Evolutionary conservation across 2,329 filamentous ascomycete genomes (phyloP), one percentile per base, ranked within the genome.

Genomic region (Xylaria arbuscula): DNA sequence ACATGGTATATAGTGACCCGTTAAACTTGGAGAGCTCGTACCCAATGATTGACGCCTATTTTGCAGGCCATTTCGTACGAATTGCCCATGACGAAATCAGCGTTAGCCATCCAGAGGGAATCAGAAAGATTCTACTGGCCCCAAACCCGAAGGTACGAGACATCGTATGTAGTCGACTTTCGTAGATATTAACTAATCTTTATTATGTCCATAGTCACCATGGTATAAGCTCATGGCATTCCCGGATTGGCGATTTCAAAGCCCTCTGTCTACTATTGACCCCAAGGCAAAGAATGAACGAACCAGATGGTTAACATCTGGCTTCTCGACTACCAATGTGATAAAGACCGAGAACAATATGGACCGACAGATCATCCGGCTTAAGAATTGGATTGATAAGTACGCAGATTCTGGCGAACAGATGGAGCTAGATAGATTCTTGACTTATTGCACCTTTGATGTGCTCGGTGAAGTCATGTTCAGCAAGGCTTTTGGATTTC

Each of bases 1-100:
- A 67, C 77, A 82, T 72, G 80, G 81, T 80, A 75, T 36, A 69
- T 28, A 9, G 47, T 13, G 9, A 34, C 32, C 9, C 24, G 1
- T 19, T 1, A 6, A 1, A 17, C 2, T 32, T 10, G 13, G 5
- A 22, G 13, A 47, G n/a, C 5, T 62, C 6, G 4, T 15, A 42
- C 34, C 15, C 9, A 38, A 22, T 42, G 7, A 8, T 48, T 45
- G 8, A 55, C 38, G 1, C 8, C 22, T 10, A 24, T 50, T 34
- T 10, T 42, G 19, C 51, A 80, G 78, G 79, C 1, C 72, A 77
- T 38, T 84, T 84, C 70, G 80, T 84, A 36, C 81, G 83, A 17
- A 82, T 84, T 38, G 76, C 77, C 6, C 75, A 79, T 32, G 80
- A 83, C 59, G 82, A 84, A 76, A 78, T 84, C 67, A 83, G 80